phyloP scores from a whole-genome alignment of 768 basidiomycete genomes.

The Trametes gibbosa region DNA sequence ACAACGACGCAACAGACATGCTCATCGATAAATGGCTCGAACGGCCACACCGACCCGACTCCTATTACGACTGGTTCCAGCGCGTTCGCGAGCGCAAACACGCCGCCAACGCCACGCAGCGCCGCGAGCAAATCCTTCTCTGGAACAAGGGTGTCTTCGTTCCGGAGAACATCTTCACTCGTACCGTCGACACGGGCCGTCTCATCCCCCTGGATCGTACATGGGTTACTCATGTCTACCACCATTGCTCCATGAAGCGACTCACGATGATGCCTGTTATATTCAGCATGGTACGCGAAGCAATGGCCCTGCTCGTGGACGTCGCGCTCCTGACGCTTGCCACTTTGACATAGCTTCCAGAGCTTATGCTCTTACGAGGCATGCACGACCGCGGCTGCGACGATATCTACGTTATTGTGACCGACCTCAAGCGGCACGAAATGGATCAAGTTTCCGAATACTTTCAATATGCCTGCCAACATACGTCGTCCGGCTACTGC shows the following conservation, averaged over 20 bases:
- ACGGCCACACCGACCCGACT: constrained; percentile 58
- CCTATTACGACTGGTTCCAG: constrained; percentile 76
- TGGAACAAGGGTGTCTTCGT: constrained; percentile 71
- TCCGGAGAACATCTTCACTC: constrained; percentile 77
- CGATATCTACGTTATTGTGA: constrained; percentile 76
- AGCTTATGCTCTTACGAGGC: constrained; percentile 74
- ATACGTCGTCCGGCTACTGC: constrained; percentile 58
- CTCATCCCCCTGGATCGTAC: constrained; percentile 78
- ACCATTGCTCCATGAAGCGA: constrained; percentile 72
- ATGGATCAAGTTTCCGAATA: constrained; percentile 81
- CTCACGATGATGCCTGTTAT: constrained; percentile 78
- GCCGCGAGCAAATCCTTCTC: constrained; percentile 40
- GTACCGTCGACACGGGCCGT: constrained; percentile 75
- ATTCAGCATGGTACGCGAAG: constrained; percentile 64
- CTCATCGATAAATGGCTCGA: constrained; percentile 86
- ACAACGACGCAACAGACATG: constrained; percentile 72
- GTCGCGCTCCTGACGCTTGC: background rate
- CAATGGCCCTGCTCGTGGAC: background rate
- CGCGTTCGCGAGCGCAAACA: constrained; percentile 67
- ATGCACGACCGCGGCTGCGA: constrained; percentile 82
- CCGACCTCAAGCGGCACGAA: constrained; percentile 73
- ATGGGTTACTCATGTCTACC: constrained; percentile 80
- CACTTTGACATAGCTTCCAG: constrained; percentile 55
- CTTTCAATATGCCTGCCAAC: constrained; percentile 68
- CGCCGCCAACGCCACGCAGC: constrained; percentile 42